These are phyloP conservation scores for Phytophthora agathidicida DNA, from an alignment of 352 stramenopile genomes.

Conservation along the genomic window DNA sequence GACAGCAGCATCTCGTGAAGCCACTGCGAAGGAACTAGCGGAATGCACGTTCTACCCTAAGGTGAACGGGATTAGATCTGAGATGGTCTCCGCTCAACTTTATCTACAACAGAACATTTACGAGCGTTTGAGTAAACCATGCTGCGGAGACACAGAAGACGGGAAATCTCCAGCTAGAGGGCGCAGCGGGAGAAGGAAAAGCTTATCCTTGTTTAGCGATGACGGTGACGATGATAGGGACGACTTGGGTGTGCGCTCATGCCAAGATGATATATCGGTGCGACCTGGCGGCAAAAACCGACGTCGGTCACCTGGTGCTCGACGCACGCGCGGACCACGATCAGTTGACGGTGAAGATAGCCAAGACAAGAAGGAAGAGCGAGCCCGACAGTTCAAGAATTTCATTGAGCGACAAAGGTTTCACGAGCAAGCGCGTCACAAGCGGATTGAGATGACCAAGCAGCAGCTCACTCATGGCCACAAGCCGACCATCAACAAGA, in stretches of 20 bases:
- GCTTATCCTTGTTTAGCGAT: slow-evolving; percentile 38
- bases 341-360: slow-evolving; percentile 53
- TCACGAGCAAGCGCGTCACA: slow-evolving; percentile 67
- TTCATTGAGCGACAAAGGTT: slow-evolving; percentile 82
- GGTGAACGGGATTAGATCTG: slow-evolving; percentile 72
- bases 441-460: slow-evolving; percentile 70
- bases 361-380: slow-evolving; percentile 57
- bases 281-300: slow-evolving; percentile 22
- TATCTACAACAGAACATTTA: slow-evolving; percentile 90
- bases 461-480: slow-evolving; percentile 61
- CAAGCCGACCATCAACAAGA: slow-evolving; percentile 84
- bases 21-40: slow-evolving; percentile 61
- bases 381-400: slow-evolving; percentile 57
- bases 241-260: slow-evolving; percentile 19
- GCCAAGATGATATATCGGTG: slow-evolving; percentile 69
- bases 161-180: slow-evolving; percentile 24
- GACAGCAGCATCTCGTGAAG: slow-evolving; percentile 63
- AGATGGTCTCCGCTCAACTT: slow-evolving; percentile 85
- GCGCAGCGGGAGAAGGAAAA: slow-evolving; percentile 30
- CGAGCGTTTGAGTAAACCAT: slow-evolving; percentile 77
- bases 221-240: slow-evolving; percentile 41
- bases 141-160: slow-evolving; percentile 27
- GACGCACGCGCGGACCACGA: slow-evolving; percentile 40
- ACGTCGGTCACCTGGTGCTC: slow-evolving; percentile 9
- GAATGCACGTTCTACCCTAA: slow-evolving; percentile 84